Conservation (phyloP, 2,329 filamentous ascomycete species). For the Bisporella sp. region DNA sequence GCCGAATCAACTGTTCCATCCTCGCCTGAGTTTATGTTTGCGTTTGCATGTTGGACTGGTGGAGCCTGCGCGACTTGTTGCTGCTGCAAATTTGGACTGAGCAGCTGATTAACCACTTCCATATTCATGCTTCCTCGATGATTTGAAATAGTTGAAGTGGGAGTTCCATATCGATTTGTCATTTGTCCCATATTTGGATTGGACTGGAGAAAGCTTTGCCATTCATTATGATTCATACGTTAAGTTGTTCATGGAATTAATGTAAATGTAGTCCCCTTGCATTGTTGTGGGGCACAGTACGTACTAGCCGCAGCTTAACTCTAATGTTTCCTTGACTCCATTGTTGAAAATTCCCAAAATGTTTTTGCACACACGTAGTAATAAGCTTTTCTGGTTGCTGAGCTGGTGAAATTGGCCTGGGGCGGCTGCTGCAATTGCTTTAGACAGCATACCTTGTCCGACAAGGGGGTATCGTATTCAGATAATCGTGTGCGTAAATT, state of each 20-base stretch:
- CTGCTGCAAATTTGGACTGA: slow-evolving; percentile 23
- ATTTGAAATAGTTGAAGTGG: slow-evolving; percentile 3
- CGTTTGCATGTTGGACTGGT: neutral
- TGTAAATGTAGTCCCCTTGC: slow-evolving; percentile 53
- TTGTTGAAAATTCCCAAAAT: slow-evolving; percentile 76
- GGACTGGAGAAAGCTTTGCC: slow-evolving; percentile 69
- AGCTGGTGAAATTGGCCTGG: slow-evolving; percentile 43
- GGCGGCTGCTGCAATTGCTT: slow-evolving; percentile 57
- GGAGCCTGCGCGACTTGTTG: slow-evolving; percentile 3
- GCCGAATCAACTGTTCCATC: slow-evolving; percentile 9
- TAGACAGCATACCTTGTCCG: slow-evolving; percentile 91
- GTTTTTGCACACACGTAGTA: slow-evolving; percentile 81
- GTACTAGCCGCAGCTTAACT: slow-evolving; percentile 87
- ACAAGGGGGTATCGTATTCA: slow-evolving; percentile 87
- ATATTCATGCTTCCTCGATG: slow-evolving; percentile 24
- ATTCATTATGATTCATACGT: slow-evolving; percentile 70
- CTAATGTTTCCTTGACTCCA: slow-evolving; percentile 78
- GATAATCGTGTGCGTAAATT: slow-evolving; percentile 95
- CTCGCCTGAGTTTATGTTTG: slow-evolving; percentile 12
- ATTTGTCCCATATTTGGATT: slow-evolving; percentile 48
- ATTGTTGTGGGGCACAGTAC: slow-evolving; percentile 52
- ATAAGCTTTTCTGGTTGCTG: slow-evolving; percentile 64
- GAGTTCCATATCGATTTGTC: slow-evolving; percentile 13
- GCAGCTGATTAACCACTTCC: slow-evolving; percentile 33
- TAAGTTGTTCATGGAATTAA: slow-evolving; percentile 53